phyloP scores from a whole-genome alignment of 805 yeast species.

The Zygoascus bituminiphila region DNA sequence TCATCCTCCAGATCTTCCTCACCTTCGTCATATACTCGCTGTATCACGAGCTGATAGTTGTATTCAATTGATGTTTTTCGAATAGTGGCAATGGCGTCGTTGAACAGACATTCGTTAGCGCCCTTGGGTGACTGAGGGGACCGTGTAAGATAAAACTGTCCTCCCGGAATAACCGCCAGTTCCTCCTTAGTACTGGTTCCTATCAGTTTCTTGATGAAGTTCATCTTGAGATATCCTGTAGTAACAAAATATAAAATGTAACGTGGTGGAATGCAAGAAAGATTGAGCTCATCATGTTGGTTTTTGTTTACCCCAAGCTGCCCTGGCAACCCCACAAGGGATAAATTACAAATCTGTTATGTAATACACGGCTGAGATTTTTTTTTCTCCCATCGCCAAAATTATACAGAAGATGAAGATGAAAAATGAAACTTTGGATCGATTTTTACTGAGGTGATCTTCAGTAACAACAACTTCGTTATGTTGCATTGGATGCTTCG shows the following conservation, averaged over 20 bases:
- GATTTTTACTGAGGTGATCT: too few relatives aligned
- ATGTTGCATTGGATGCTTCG: too few relatives aligned
- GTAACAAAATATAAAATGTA: too few relatives aligned
- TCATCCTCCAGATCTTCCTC: conserved; percentile 44
- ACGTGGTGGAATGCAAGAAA: too few relatives aligned
- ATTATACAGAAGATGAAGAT: too few relatives aligned
- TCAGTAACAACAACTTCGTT: too few relatives aligned
- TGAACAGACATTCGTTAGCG: conserved; percentile 60
- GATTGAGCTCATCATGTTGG: too few relatives aligned
- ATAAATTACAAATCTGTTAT: background rate
- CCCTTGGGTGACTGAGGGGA: conserved; percentile 80
- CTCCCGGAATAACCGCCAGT: conserved; percentile 69
- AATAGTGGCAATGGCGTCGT: conserved; percentile 69
- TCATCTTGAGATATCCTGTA: too few relatives aligned
- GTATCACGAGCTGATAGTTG: conserved; percentile 62
- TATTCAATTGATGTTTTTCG: conserved; percentile 58
- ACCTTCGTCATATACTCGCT: conserved; percentile 61
- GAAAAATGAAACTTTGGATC: too few relatives aligned
- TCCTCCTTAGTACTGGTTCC: conserved; percentile 29
- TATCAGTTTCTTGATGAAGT: conserved; percentile 20
- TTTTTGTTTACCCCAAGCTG: background rate
- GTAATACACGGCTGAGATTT: background rate
- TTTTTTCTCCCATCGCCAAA: background rate
- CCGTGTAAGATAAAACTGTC: conserved; percentile 67
- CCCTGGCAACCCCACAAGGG: background rate